Conservation (phyloP, 441 rosid species). For the Erodium trifolium region DNA sequence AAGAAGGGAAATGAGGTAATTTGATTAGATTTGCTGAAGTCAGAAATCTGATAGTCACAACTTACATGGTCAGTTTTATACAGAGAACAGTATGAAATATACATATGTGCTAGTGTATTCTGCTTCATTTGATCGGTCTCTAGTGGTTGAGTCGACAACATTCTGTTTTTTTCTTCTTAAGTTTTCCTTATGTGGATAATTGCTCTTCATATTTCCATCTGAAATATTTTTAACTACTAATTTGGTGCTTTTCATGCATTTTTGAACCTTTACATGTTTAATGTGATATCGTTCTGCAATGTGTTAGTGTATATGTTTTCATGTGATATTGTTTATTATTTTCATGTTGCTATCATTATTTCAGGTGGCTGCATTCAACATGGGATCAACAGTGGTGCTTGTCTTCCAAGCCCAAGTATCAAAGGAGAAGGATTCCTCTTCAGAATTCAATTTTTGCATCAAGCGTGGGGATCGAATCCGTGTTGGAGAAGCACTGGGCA, state of each 20-base stretch:
- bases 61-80: not conserved
- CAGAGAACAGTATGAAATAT: not conserved
- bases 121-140: not conserved
- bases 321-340: not conserved
- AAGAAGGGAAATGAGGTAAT: slow-evolving; percentile 86
- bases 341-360: slow-evolving; percentile 17
- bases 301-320: not conserved
- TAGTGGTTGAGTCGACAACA: not conserved
- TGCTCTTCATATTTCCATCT: not conserved
- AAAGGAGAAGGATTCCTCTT: slow-evolving; percentile 26
- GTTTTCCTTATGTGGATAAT: not conserved
- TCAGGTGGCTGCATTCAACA: slow-evolving; percentile 79
- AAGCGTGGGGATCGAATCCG: slow-evolving; percentile 56
- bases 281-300: no score
- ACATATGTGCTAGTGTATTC: not conserved
- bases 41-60: not conserved
- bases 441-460: slow-evolving; percentile 55
- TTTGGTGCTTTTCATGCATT: not conserved
- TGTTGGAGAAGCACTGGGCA: slow-evolving; percentile 72
- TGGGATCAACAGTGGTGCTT: slow-evolving; percentile 92
- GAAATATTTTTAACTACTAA: no score
- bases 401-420: slow-evolving; percentile 73
- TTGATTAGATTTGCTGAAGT: not conserved
- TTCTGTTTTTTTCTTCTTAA: not conserved
- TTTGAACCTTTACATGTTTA: no score